Evolutionary conservation across 2,329 filamentous ascomycete genomes (phyloP), one percentile per base, ranked within the genome.

Genomic region (Aspergillus tubingensis): DNA sequence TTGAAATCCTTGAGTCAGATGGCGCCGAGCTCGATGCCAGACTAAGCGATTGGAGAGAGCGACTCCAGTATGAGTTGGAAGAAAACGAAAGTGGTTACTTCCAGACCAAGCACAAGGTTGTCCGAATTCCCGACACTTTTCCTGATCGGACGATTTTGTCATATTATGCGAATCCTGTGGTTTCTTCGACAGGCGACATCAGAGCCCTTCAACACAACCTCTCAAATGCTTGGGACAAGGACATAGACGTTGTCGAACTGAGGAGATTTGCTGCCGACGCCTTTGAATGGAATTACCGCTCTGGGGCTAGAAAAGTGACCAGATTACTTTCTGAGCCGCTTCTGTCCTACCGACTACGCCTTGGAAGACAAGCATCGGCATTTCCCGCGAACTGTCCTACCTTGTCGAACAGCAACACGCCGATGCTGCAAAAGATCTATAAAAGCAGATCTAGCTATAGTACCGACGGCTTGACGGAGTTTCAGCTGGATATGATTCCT

Each of bases 1-100:
- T 78, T 90, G 59, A 80, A 76, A 17, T 77, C 74, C 21, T 97
- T 88, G 91, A 87, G 8, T 68, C 68, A 0, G 64, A 67, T 17
- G 63, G 66, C n/a, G 54, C 66, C n/a, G 67, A 75, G 19, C 54
- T 75, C 11, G 68, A 72, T 13, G 54, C 53, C 2, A 66, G 65
- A 21, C 62, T 96, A 49, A 77, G 77, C 1, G 80, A 81, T 21
- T 98, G 94, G 95, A 88, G 88, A 66, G 82, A 89, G 8, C 81
- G 85, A 43, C 77, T 99, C 8, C 80, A 86, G 43, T 87, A 90
- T 61, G 92, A 98, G 73, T 80, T 99, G 23, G 82, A 84, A 49
- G 92, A 91, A 27, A 99, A 99, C 70, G 88, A 95, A 71, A 91
- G 86, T 70, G 88, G 89, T 3, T 87, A 88, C 70, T 99, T 99